A percentile compares a stretch with the other conserved stretches of the same genome.
Evolutionary conservation across 345 rosid species (phyloP).

Genomic region (Hibiscus mutabilis): DNA sequence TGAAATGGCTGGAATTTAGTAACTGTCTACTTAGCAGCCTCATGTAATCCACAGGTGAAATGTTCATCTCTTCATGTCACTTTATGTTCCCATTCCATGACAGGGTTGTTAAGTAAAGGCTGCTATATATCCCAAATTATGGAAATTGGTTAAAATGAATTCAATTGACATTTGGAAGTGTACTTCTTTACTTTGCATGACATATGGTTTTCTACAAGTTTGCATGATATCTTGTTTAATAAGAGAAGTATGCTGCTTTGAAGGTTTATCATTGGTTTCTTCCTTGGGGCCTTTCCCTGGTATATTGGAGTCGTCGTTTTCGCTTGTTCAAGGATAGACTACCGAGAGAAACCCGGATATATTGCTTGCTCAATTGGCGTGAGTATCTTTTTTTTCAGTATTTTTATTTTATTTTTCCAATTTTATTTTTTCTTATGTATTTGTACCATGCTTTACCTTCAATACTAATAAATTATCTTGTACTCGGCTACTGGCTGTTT

Average conservation of each 20-base stretch:
- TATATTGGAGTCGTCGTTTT: constrained; percentile 60
- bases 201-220: not conserved
- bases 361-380: constrained; percentile 37
- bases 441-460: not conserved
- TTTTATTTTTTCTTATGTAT: not conserved
- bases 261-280: constrained; percentile 84
- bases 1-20: constrained; percentile 1
- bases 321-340: constrained; percentile 59
- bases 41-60: not conserved
- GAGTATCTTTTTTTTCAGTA: not conserved
- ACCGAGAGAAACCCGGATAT: constrained; percentile 88
- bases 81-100: not conserved
- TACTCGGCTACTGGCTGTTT: not conserved
- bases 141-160: not conserved
- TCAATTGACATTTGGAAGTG: not conserved
- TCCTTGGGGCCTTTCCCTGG: constrained; percentile 87
- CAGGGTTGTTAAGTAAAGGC: not conserved
- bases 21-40: not conserved
- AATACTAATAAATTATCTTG: not conserved
- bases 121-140: not conserved
- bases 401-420: not conserved
- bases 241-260: constrained; percentile 11
- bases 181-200: not conserved
- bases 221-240: constrained; percentile 5
- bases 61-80: not conserved